Percentiles rank a stretch among this genome's conserved stretches.
Evolutionary conservation across 345 rosid species (phyloP).

Genomic region (Eucalyptus cladocalyx): DNA sequence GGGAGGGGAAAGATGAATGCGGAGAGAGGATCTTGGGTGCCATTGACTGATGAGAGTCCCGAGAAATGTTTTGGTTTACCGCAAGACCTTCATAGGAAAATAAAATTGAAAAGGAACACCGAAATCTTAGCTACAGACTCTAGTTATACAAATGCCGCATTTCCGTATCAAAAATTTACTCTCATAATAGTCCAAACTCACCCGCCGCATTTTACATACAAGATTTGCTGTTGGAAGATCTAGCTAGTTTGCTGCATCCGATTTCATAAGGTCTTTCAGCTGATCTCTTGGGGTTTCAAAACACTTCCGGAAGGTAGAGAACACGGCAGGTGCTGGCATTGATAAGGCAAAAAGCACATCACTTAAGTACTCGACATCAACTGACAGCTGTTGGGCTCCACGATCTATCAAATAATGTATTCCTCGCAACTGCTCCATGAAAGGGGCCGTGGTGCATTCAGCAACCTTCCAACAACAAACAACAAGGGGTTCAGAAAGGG

Average conservation of each 20-base stretch:
- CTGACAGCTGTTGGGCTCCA: slow-evolving; percentile 81
- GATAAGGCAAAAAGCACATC: slow-evolving; percentile 90
- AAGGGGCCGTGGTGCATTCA: slow-evolving; percentile 82
- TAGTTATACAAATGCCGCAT: neutral
- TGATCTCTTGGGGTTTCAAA: slow-evolving; percentile 72
- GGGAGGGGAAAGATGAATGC: slow-evolving; percentile 20
- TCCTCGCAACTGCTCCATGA: slow-evolving; percentile 89
- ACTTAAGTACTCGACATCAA: slow-evolving; percentile 86
- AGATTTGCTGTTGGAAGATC: slow-evolving; percentile 79
- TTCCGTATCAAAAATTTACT: neutral
- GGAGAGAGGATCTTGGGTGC: slow-evolving; percentile 29
- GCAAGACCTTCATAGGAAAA: neutral
- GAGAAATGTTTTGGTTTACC: neutral
- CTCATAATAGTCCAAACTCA: slow-evolving; percentile 45
- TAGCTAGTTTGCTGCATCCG: slow-evolving; percentile 58
- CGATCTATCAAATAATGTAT: slow-evolving; percentile 75
- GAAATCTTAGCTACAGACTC: neutral
- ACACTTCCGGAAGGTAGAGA: slow-evolving; percentile 69
- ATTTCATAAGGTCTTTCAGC: slow-evolving; percentile 54
- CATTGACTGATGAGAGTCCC: neutral
- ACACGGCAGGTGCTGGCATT: slow-evolving; percentile 64
- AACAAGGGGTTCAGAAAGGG: neutral
- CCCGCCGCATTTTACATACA: slow-evolving; percentile 75
- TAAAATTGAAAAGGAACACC: neutral
- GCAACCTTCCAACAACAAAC: slow-evolving; percentile 47